Evolutionary conservation across 768 basidiomycete species (phyloP).

Genomic region (Pleurotus platypus): DNA sequence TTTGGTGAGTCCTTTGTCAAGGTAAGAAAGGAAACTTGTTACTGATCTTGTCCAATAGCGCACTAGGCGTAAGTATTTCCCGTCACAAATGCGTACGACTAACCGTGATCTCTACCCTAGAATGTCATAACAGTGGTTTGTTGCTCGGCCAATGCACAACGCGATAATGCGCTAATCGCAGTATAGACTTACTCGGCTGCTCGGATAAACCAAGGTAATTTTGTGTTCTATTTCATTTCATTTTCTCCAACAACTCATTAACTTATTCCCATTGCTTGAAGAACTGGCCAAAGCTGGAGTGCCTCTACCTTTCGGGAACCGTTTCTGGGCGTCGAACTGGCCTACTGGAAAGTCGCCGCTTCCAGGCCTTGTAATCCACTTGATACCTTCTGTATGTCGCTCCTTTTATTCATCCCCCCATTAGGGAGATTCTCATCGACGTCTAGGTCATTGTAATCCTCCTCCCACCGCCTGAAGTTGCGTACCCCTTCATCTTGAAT

Average conservation of each 20-base stretch:
- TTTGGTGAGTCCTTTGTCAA: conserved; percentile 33
- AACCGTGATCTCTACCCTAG: neutral
- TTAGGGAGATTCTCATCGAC: neutral
- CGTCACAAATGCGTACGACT: neutral
- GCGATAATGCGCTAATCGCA: neutral
- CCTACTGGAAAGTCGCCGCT: conserved; percentile 54
- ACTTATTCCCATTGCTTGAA: conserved; percentile 11
- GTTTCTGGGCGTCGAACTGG: conserved; percentile 63
- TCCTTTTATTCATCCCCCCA: neutral
- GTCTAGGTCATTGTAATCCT: conserved; percentile 47
- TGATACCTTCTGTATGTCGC: conserved; percentile 45
- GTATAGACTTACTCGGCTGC: conserved; percentile 46
- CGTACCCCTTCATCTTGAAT: conserved; percentile 61
- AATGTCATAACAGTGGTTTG: conserved; percentile 25
- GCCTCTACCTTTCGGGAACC: conserved; percentile 56
- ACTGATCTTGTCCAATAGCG: neutral
- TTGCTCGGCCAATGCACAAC: neutral
- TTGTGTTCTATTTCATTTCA: neutral
- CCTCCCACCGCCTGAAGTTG: conserved; percentile 47
- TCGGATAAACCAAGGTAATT: conserved; percentile 49
- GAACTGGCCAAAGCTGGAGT: conserved; percentile 63
- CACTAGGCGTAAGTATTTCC: conserved; percentile 5
- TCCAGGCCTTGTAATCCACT: conserved; percentile 51
- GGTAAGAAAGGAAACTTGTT: too few relatives aligned
- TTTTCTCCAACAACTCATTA: neutral